phyloP scores from a whole-genome alignment of 257 asterid genomes.

The Solanum ossicruentum region DNA sequence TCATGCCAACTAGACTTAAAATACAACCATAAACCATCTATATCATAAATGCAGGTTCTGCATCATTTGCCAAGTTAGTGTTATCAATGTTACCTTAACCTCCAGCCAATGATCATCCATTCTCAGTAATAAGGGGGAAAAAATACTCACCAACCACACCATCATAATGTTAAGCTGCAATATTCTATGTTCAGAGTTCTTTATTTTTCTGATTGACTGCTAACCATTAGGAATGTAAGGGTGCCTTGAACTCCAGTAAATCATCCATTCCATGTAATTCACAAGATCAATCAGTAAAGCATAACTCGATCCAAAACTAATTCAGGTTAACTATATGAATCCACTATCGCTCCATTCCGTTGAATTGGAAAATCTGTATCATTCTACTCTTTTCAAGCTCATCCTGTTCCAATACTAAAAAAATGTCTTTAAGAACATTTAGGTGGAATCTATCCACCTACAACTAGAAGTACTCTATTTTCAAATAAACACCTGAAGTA shows the following conservation, averaged over 20 bases:
- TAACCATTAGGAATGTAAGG: not conserved
- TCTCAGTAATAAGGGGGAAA: not conserved
- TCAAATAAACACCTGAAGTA: not conserved
- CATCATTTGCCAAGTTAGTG: not conserved
- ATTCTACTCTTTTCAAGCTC: not conserved
- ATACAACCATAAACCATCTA: not conserved
- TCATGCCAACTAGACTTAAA: not conserved
- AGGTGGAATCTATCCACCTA: not conserved
- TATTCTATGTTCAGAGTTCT: not conserved
- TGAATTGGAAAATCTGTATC: not conserved
- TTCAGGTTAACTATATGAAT: not conserved
- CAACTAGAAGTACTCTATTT: not conserved
- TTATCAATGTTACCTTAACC: not conserved
- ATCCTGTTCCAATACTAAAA: not conserved
- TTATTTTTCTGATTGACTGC: not conserved
- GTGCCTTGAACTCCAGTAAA: not conserved
- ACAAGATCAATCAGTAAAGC: not conserved
- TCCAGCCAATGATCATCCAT: not conserved
- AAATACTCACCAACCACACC: not conserved
- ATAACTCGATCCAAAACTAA: not conserved
- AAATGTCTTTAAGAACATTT: not conserved
- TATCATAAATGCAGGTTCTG: not conserved
- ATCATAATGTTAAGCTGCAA: not conserved
- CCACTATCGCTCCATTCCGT: not conserved
- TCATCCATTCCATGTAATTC: not conserved